Base-by-base conservation (phyloP, 345 rosid species). In the Linum lewisii region DNA sequence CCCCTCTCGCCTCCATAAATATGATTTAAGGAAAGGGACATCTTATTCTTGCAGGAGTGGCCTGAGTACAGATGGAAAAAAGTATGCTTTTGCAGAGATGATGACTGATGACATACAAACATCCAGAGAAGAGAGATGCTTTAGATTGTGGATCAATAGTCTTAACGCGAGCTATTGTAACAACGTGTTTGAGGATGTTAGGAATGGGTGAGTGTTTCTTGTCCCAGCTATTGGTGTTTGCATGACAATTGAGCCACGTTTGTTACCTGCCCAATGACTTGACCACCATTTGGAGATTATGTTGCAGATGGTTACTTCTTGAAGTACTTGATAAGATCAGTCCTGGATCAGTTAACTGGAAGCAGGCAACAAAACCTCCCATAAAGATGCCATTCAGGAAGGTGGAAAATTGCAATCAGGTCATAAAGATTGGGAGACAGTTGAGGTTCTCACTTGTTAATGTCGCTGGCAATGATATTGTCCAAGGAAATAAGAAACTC, bases 321-420 rank as follows among this genome's bases (percentile, higher is more conserved):
- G 94, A 93, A 79, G 97, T 89, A 72, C 94, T 89, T 57, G 99
- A 89, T 66, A 92, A 86, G 73, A 66, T 93, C 66, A 67, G 76
- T 25, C 83, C 97, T 13, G 95, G 94, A 32, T 86, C 85, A 44
- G 97, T 86, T 24, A 82, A 83, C 80, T 93, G 97, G 97, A 92
- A 81, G 80, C 89, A 86, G 11, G 86, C 99, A 59, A 73, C 95
- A 5, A 92, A 77, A 69, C 99, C 98, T 55, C 98, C 95, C 0
- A 86, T 92, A 42, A 92, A 86, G 81, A 88, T 89, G 93, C 97
- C 95, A 10, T 86, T 92, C 57, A 83, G 91, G 76, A 89, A 86
- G 76, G 91, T 92, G 47, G 99, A 92, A 68, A 92, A 92, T 70
- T 89, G 94, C 78, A 92, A 92, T 73, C 97, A 92, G 80, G 95